These are phyloP conservation scores for Babjeviella inositovora DNA, from an alignment of 805 yeast genomes.

Conservation along the genomic window DNA sequence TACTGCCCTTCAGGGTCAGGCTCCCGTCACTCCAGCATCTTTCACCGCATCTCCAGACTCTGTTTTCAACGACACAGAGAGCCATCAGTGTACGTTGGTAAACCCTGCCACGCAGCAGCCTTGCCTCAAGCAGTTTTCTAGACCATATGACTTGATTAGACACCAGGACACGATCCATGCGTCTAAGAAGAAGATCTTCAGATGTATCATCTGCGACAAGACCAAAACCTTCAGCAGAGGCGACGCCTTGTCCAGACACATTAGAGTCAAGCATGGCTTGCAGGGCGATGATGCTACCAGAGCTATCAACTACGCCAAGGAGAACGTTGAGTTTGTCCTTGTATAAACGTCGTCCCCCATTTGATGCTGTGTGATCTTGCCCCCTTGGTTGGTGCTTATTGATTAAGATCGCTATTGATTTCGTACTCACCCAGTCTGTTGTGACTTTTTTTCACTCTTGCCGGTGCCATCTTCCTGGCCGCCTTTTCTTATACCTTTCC, in stretches of 20 bases:
- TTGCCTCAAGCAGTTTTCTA: constrained; percentile 70
- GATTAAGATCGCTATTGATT: too few species aligned
- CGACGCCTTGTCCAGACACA: constrained; percentile 89
- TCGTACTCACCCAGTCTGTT: too few species aligned
- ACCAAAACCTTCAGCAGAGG: constrained; percentile 82
- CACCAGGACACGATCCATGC: constrained; percentile 97
- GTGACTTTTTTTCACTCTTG: too few species aligned
- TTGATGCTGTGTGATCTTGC: too few species aligned
- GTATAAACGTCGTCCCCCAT: too few species aligned
- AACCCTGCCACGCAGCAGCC: constrained; percentile 46
- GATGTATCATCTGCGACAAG: constrained; percentile 74
- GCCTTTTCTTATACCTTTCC: too few species aligned
- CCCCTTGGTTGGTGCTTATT: too few species aligned
- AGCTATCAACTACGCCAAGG: constrained; percentile 62
- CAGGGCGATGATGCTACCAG: constrained; percentile 51
- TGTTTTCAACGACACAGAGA: constrained; percentile 12
- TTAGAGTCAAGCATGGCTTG: constrained; percentile 77
- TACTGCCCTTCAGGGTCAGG: constrained; percentile 1
- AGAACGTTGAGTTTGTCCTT: constrained; percentile 60
- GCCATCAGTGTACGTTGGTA: constrained; percentile 40
- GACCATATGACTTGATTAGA: constrained; percentile 88
- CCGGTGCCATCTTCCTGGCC: too few species aligned
- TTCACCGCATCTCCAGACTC: too few species aligned
- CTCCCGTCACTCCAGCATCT: constrained; percentile 2
- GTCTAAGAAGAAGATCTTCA: constrained; percentile 65